A percentile compares a stretch with the other conserved stretches of the same genome.
Evolutionary conservation across 805 yeast genomes (phyloP).

Genomic region (Brettanomyces sp.): DNA sequence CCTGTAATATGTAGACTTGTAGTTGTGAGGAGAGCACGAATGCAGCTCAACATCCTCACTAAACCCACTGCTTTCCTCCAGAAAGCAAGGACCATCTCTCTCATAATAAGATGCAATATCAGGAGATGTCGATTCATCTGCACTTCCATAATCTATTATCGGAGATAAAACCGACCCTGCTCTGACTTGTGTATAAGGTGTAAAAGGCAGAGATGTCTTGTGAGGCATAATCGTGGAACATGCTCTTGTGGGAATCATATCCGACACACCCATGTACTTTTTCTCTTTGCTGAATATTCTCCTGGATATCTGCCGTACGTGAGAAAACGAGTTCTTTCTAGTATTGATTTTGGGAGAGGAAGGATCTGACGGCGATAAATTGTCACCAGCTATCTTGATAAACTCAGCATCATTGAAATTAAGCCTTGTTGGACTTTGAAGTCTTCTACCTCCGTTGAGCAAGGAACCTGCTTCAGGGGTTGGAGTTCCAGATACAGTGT

Average conservation of each 20-base stretch:
- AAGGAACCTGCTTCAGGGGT: neutral
- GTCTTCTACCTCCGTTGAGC: too few relatives aligned
- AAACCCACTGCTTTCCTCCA: neutral
- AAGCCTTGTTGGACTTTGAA: too few relatives aligned
- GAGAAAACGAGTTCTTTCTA: constrained; percentile 12
- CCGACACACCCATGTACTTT: neutral
- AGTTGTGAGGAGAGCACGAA: constrained; percentile 24
- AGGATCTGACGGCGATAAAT: neutral
- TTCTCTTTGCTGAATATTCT: constrained; percentile 10
- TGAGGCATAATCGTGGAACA: neutral
- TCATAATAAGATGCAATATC: too few relatives aligned
- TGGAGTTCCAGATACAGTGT: constrained; percentile 6
- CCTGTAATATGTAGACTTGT: constrained; percentile 19
- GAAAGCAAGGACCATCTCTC: too few relatives aligned
- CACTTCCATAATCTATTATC: too few relatives aligned
- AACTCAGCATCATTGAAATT: too few relatives aligned
- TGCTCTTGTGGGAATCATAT: neutral
- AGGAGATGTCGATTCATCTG: too few relatives aligned
- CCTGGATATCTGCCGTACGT: constrained; percentile 22
- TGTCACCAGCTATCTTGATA: neutral
- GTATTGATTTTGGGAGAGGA: too few relatives aligned
- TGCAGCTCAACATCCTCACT: constrained; percentile 1
- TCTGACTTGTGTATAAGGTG: too few relatives aligned
- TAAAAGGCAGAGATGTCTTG: too few relatives aligned
- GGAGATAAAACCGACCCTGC: too few relatives aligned